Evolutionary conservation across 192 early-diverging fungal genomes (phyloP).

Genomic region (Pecoramyces ruminantium): DNA sequence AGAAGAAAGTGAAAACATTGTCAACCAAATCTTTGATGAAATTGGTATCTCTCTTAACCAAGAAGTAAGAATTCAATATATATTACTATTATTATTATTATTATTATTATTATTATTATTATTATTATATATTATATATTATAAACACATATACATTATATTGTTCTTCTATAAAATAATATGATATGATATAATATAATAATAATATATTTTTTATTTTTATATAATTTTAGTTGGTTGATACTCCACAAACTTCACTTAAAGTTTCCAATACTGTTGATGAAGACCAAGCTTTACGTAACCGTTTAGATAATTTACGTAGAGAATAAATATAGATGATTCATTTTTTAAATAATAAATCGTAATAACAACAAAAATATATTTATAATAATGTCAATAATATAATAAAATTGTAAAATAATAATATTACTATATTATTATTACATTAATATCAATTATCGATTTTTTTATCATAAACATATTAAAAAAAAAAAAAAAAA

Average conservation of each 20-base stretch:
- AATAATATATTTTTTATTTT: no score
- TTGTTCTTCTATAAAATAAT: not conserved
- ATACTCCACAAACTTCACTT: not conserved
- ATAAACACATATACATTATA: no score
- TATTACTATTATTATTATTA: not conserved
- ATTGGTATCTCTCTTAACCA: conserved; percentile 71
- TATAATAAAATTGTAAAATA: no score
- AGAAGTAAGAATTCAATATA: conserved; percentile 31
- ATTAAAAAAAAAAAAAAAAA: no score
- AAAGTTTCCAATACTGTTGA: conserved; percentile 3
- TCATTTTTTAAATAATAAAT: no score
- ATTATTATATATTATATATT: no score
- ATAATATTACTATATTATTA: no score
- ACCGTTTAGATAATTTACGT: conserved; percentile 73
- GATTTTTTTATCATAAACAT: no score
- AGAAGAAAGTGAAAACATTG: conserved; percentile 74
- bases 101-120: not conserved
- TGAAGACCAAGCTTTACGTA: conserved; percentile 72
- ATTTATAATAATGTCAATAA: no score
- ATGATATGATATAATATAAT: not conserved
- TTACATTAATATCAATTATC: no score
- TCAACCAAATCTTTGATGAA: conserved; percentile 88
- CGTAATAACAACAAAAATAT: no score
- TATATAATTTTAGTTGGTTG: not conserved
- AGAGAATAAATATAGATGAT: conserved; percentile 33